Percentiles rank a stretch among this genome's conserved stretches.
phyloP scores from a whole-genome alignment of 257 asterid genomes.

The Solanum habrochaites region DNA sequence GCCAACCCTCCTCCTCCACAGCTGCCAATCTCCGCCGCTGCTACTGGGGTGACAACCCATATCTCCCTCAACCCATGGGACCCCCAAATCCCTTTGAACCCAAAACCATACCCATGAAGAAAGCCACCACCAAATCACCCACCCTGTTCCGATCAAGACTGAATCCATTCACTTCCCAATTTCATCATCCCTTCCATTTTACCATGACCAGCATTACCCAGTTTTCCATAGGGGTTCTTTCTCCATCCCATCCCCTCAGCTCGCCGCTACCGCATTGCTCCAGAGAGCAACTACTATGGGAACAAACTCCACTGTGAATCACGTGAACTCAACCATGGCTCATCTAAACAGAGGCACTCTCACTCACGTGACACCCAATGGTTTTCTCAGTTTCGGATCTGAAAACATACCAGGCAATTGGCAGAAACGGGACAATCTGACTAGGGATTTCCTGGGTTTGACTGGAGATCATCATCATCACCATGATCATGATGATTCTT shows the following conservation, averaged over 20 bases:
- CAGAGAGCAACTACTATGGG: slow-evolving; percentile 58
- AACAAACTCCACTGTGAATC: slow-evolving; percentile 2
- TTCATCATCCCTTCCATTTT: slow-evolving; percentile 18
- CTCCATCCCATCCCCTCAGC: slow-evolving; percentile 22
- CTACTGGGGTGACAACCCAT: slow-evolving; percentile 10
- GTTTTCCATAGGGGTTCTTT: background rate
- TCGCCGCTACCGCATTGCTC: slow-evolving; percentile 71
- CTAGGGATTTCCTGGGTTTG: slow-evolving; percentile 76
- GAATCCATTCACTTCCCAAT: slow-evolving; percentile 32
- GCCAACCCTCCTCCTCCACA: slow-evolving; percentile 13
- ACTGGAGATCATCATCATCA: slow-evolving; percentile 33
- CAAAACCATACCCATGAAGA: slow-evolving; percentile 10
- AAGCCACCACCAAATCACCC: background rate
- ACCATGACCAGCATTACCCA: slow-evolving; percentile 19
- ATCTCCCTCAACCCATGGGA: slow-evolving; percentile 7
- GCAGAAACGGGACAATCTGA: slow-evolving; percentile 51
- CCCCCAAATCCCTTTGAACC: slow-evolving; percentile 14
- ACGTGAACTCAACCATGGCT: slow-evolving; percentile 40
- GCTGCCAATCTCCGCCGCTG: background rate
- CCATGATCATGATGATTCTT: background rate
- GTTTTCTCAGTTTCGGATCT: slow-evolving; percentile 1
- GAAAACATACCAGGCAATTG: slow-evolving; percentile 18
- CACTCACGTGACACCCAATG: slow-evolving; percentile 24
- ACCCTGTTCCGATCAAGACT: slow-evolving; percentile 15
- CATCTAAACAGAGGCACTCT: slow-evolving; percentile 27